Evolutionary conservation across 176 grass and related monocot species (phyloP).

Genomic region (Hsuehochloa calcarea): DNA sequence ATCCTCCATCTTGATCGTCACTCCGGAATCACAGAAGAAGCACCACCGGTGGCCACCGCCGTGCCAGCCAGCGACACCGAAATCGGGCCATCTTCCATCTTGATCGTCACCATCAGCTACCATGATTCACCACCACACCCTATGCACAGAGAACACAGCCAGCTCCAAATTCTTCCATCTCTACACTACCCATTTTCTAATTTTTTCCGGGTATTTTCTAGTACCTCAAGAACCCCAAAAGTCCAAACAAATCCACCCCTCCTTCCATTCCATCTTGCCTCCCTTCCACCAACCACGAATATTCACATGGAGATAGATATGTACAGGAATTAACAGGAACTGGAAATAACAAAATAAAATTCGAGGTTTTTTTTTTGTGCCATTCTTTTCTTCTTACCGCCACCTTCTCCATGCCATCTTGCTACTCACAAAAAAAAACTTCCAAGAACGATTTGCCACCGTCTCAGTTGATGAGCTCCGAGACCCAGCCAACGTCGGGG

Average conservation of each 20-base stretch:
- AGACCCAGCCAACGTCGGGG: slow-evolving; percentile 78
- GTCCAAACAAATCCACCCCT: slow-evolving; percentile 58
- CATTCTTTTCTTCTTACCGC: slow-evolving; percentile 2
- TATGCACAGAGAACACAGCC: slow-evolving; percentile 13
- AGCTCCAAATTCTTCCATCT: neutral
- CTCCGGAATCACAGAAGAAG: neutral
- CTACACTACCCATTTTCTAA: neutral
- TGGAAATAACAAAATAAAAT: slow-evolving; percentile 28
- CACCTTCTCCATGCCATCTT: neutral
- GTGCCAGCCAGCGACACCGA: neutral
- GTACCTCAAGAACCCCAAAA: slow-evolving; percentile 49
- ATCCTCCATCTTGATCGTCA: neutral
- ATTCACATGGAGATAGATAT: slow-evolving; percentile 51
- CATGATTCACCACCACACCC: slow-evolving; percentile 23
- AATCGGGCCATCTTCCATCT: slow-evolving; percentile 15
- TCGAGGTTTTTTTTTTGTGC: neutral
- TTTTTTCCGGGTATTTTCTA: slow-evolving; percentile 14
- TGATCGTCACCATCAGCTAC: neutral
- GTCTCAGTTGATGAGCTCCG: slow-evolving; percentile 68
- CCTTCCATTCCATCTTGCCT: slow-evolving; percentile 24
- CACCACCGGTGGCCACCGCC: neutral
- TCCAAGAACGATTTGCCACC: neutral
- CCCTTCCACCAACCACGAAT: slow-evolving; percentile 35
- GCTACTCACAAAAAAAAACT: neutral
- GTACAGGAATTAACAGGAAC: slow-evolving; percentile 42